Conservation (phyloP, 2,329 filamentous ascomycete genomes). For the Calonectria pseudoreteaudii region DNA sequence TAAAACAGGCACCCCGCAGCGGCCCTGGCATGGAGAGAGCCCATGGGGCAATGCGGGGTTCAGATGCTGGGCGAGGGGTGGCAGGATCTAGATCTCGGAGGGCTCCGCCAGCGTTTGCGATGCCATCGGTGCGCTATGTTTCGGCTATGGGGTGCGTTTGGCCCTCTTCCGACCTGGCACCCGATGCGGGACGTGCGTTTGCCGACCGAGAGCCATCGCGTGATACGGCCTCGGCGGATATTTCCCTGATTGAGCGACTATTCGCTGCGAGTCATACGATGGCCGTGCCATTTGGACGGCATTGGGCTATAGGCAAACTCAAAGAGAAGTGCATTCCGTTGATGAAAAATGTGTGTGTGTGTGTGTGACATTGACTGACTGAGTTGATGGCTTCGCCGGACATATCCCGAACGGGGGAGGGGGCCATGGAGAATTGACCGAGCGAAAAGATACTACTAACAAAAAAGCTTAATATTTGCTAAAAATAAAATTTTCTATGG, state of each 20-base stretch:
- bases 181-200: slow-evolving; percentile 10
- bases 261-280: not conserved
- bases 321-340: not conserved
- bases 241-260: not conserved
- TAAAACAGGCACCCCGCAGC: slow-evolving; percentile 16
- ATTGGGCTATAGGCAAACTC: not conserved
- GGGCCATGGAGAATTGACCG: not conserved
- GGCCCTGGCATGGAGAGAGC: slow-evolving; percentile 6
- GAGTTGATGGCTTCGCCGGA: not conserved
- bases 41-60: slow-evolving; percentile 21
- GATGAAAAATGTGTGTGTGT: not conserved
- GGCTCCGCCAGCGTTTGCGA: not conserved
- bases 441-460: not conserved
- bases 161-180: slow-evolving; percentile 3
- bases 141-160: slow-evolving; percentile 16
- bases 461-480: not conserved
- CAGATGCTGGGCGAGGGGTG: not conserved
- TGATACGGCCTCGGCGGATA: slow-evolving; percentile 1
- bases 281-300: not conserved
- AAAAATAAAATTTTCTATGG: not conserved
- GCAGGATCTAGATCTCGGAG: slow-evolving; percentile 1
- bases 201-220: slow-evolving; percentile 3
- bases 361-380: not conserved
- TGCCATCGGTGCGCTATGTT: not conserved
- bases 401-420: not conserved